A percentile compares a stretch with the other conserved stretches of the same genome.
phyloP scores from a whole-genome alignment of 768 basidiomycete genomes.

The Glaciozyma martinii region DNA sequence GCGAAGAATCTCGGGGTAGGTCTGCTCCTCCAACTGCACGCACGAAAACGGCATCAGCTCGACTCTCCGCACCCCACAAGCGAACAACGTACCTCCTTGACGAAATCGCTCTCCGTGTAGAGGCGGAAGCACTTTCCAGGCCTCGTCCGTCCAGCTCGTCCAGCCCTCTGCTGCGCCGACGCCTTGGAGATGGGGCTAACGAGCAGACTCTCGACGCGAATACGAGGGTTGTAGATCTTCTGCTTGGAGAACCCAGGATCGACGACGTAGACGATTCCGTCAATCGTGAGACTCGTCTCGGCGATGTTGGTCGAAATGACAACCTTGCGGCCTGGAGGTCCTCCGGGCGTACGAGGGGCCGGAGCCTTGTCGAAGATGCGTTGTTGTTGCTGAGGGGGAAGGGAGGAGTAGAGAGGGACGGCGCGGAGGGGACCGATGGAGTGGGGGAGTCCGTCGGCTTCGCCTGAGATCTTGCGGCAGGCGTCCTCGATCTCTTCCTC shows the following conservation, averaged over 20 bases:
- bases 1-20: constrained; percentile 87
- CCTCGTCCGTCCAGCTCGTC: constrained; percentile 88
- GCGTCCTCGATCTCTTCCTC: constrained; percentile 98
- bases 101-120: constrained; percentile 96
- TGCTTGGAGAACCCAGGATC: constrained; percentile 97
- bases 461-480: constrained; percentile 82
- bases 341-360: constrained; percentile 49
- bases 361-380: constrained; percentile 91
- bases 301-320: constrained; percentile 96
- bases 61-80: background rate
- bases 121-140: constrained; percentile 96
- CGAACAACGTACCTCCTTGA: constrained; percentile 51
- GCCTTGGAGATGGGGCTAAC: constrained; percentile 96
- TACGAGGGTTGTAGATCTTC: constrained; percentile 95
- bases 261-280: constrained; percentile 98
- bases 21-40: constrained; percentile 74
- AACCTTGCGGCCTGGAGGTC: constrained; percentile 83
- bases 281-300: constrained; percentile 93
- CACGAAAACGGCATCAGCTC: background rate
- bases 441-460: constrained; percentile 73
- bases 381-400: constrained; percentile 90
- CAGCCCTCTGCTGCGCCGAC: constrained; percentile 88
- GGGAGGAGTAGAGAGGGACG: constrained; percentile 42
- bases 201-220: constrained; percentile 85
- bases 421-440: constrained; percentile 43